phyloP scores from a whole-genome alignment of 148 eudicot genomes.

The Fagopyrum homotropicum region DNA sequence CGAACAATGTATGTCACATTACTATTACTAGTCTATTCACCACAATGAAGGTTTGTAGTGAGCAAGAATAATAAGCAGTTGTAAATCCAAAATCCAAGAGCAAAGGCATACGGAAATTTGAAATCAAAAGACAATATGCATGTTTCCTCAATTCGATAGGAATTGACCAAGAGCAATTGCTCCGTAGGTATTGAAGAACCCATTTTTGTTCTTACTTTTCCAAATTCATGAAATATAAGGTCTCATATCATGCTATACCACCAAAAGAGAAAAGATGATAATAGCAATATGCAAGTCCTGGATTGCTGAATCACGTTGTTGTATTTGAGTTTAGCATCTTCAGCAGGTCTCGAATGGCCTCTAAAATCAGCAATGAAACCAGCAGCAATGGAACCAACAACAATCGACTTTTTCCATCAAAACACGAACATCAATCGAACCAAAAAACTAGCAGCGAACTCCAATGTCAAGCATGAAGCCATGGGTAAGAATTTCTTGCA shows the following conservation, averaged over 20 bases:
- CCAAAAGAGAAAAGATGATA: not conserved
- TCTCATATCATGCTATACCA: not conserved
- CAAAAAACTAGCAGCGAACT: too few species aligned
- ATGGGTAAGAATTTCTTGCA: conserved; percentile 11
- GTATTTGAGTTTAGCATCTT: too few species aligned
- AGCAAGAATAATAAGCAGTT: not conserved
- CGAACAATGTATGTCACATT: too few species aligned
- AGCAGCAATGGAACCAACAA: too few species aligned
- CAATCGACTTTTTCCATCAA: too few species aligned
- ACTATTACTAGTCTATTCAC: too few species aligned
- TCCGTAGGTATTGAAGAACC: too few species aligned
- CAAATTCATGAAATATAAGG: not conserved
- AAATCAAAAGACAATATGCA: not conserved
- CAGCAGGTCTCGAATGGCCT: too few species aligned
- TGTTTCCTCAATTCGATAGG: not conserved
- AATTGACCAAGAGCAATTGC: not conserved
- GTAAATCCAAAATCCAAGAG: not conserved
- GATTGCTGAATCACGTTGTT: conserved; percentile 68
- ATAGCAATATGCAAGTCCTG: conserved; percentile 64
- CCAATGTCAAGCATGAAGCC: too few species aligned
- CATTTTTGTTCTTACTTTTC: too few species aligned
- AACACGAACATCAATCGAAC: too few species aligned
- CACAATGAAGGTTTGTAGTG: not conserved
- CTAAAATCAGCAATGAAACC: too few species aligned
- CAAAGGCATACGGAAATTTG: not conserved